phyloP scores from a whole-genome alignment of 2,329 filamentous ascomycete genomes.

The Alternaria hordeiaustralica region DNA sequence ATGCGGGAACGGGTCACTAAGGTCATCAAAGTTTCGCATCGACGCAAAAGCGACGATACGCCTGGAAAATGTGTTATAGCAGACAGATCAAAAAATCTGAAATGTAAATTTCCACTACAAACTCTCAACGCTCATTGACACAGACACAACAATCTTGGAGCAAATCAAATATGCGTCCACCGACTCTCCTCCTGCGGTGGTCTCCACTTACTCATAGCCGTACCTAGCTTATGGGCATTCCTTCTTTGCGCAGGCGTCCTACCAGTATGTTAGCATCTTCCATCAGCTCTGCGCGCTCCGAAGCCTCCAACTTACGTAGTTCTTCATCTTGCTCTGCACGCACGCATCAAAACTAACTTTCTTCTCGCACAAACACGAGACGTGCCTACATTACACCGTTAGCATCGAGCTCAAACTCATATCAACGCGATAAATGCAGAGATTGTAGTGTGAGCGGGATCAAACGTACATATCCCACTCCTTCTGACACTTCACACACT shows the following conservation, averaged over 20 bases:
- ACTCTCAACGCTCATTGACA: not conserved
- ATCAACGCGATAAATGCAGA: too few relatives aligned
- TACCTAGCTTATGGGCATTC: not conserved
- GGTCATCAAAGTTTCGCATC: not conserved
- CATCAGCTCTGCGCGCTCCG: rapidly evolving
- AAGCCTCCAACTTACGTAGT: not conserved
- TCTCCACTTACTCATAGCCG: rapidly evolving
- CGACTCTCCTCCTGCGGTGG: not conserved
- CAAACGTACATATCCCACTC: not conserved
- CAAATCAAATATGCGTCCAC: not conserved
- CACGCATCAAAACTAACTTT: not conserved
- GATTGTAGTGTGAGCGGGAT: too few relatives aligned
- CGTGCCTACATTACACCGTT: not conserved
- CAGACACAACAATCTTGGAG: not conserved
- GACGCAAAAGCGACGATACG: not conserved
- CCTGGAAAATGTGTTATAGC: not conserved
- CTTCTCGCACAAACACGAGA: not conserved
- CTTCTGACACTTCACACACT: not conserved
- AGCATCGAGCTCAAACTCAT: not conserved
- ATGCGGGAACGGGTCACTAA: not conserved
- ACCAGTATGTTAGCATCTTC: not conserved
- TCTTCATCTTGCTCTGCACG: not conserved
- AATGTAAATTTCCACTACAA: not conserved
- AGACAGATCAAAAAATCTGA: not conserved
- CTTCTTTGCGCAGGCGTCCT: not conserved